Evolutionary conservation across 2,329 filamentous ascomycete genomes (phyloP).

Genomic region (Hawksworthiomyces lignivorus): DNA sequence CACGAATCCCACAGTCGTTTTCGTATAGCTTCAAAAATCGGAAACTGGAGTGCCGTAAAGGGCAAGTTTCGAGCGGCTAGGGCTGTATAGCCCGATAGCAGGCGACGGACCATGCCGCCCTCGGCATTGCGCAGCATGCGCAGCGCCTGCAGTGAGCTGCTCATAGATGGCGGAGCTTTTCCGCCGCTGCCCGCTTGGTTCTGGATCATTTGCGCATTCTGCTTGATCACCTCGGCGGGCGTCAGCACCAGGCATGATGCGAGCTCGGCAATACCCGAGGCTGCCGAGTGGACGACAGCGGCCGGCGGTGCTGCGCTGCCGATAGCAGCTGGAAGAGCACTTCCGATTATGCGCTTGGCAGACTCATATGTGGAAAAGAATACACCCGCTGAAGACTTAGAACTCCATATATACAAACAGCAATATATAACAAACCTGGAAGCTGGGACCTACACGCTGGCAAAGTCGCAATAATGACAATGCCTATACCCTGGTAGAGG

Average conservation of each 20-base stretch:
- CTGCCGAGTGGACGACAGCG: slow-evolving; percentile 62
- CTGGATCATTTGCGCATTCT: slow-evolving; percentile 80
- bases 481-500: slow-evolving; percentile 80
- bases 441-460: slow-evolving; percentile 75
- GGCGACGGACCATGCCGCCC: slow-evolving; percentile 48
- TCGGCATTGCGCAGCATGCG: slow-evolving; percentile 36
- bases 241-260: slow-evolving; percentile 82
- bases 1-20: slow-evolving; percentile 37
- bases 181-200: slow-evolving; percentile 15
- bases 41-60: slow-evolving; percentile 83
- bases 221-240: slow-evolving; percentile 85
- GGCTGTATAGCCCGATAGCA: slow-evolving; percentile 68
- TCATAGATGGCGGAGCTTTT: not conserved
- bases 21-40: slow-evolving; percentile 70
- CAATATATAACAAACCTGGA: too few relatives aligned
- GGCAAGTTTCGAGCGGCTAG: slow-evolving; percentile 77
- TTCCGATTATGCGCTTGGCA: slow-evolving; percentile 56
- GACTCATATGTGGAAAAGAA: slow-evolving; percentile 90
- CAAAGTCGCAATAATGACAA: slow-evolving; percentile 77
- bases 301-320: slow-evolving; percentile 41
- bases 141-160: slow-evolving; percentile 39
- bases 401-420: too few relatives aligned
- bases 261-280: slow-evolving; percentile 71
- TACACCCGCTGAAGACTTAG: slow-evolving; percentile 70
- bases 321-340: slow-evolving; percentile 29